phyloP scores from a whole-genome alignment of 768 basidiomycete genomes.

The Tricholoma hemisulphureum region DNA sequence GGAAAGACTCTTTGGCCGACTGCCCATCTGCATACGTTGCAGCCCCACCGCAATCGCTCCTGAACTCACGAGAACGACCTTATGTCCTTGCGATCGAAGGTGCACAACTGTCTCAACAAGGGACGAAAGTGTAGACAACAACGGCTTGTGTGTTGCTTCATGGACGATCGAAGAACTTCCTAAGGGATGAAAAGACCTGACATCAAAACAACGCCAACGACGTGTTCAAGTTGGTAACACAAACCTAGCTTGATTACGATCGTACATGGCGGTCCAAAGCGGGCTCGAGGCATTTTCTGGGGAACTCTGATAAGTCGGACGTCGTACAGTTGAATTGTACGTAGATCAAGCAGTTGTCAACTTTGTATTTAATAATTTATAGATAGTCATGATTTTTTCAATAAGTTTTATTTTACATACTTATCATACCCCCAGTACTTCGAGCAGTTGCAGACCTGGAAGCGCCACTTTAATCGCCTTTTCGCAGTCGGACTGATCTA shows the following conservation, averaged over 20 bases:
- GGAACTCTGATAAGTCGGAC: too few species aligned
- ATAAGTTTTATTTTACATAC: too few species aligned
- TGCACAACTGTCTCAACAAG: slow-evolving; percentile 88
- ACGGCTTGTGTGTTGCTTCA: slow-evolving; percentile 87
- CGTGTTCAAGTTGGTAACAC: slow-evolving; percentile 15
- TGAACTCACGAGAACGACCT: slow-evolving; percentile 92
- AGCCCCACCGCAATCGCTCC: slow-evolving; percentile 98
- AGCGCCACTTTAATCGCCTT: too few species aligned
- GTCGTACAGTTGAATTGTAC: too few species aligned
- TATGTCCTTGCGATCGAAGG: slow-evolving; percentile 79
- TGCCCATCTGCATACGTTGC: slow-evolving; percentile 83
- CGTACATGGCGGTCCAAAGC: slow-evolving; percentile 45
- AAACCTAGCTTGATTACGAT: slow-evolving; percentile 86
- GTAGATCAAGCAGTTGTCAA: too few species aligned
- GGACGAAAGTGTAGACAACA: slow-evolving; percentile 87
- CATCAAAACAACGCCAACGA: slow-evolving; percentile 12
- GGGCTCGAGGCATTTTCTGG: slow-evolving; percentile 22
- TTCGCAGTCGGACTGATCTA: background rate
- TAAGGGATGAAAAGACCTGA: slow-evolving; percentile 25
- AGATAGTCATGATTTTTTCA: too few species aligned
- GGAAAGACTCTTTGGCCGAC: slow-evolving; percentile 77
- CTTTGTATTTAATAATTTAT: too few species aligned
- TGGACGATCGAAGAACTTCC: slow-evolving; percentile 97
- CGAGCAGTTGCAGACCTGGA: too few species aligned
- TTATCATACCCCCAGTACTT: too few species aligned